Evolutionary conservation across 176 grass and related monocot species (phyloP).

Genomic region (Carex myosuroides): DNA sequence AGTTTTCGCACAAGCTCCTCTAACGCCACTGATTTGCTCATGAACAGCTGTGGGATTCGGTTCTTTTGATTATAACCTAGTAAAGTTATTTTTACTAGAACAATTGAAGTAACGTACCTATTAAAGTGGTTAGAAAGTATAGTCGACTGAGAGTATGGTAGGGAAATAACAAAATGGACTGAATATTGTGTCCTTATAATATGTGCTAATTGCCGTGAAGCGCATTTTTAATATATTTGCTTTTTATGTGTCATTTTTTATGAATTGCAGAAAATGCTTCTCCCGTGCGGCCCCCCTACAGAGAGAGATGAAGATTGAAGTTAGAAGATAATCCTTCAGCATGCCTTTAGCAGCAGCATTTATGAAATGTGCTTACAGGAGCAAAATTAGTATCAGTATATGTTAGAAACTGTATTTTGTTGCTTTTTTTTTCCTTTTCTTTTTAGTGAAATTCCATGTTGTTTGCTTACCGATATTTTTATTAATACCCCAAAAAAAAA

Average conservation of each 20-base stretch:
- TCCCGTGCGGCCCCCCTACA: slow-evolving; percentile 72
- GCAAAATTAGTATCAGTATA: background rate
- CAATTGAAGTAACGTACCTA: background rate
- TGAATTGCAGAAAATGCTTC: slow-evolving; percentile 73
- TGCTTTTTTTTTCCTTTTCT: background rate
- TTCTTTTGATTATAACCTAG: background rate
- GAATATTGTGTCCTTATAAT: background rate
- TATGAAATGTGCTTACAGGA: background rate
- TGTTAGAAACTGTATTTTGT: background rate
- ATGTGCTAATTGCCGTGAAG: background rate
- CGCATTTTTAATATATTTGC: background rate
- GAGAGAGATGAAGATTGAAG: slow-evolving; percentile 81
- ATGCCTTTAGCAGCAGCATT: too few relatives aligned
- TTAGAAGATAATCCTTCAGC: background rate
- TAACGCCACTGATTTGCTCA: background rate
- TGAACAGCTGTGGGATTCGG: background rate
- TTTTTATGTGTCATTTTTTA: background rate
- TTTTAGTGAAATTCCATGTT: background rate
- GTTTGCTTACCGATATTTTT: too few relatives aligned
- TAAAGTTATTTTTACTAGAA: background rate
- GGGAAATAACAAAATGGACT: background rate
- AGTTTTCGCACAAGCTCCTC: background rate
- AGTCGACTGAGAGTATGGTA: background rate
- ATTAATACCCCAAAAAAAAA: too few relatives aligned
- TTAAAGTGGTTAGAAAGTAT: background rate